These are phyloP conservation scores for Coemansia sp. DNA, from an alignment of 371 early-diverging fungal genomes.

Conservation along the genomic window DNA sequence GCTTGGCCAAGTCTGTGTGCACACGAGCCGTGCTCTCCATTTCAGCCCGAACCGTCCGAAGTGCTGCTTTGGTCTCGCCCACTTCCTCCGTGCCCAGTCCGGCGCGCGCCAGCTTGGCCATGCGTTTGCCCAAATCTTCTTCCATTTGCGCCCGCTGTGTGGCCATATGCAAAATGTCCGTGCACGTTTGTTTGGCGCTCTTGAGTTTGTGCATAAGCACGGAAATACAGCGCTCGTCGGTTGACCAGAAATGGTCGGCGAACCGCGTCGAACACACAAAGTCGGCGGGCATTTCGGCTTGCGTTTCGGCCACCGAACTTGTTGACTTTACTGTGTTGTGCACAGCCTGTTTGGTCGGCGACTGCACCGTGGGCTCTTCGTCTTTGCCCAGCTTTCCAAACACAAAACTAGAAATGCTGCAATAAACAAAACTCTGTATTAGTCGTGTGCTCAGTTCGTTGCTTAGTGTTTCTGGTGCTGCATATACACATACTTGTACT, in stretches of 20 bases:
- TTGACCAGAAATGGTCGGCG: slow-evolving; percentile 51
- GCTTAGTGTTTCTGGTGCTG: not conserved
- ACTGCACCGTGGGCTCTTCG: not conserved
- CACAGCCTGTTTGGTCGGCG: not conserved
- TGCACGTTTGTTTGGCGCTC: slow-evolving; percentile 80
- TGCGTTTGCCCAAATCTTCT: slow-evolving; percentile 82
- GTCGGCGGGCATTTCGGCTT: slow-evolving; percentile 24
- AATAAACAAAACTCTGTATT: not conserved
- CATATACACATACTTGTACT: slow-evolving; percentile 25
- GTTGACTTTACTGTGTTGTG: slow-evolving; percentile 20
- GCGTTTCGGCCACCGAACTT: slow-evolving; percentile 17
- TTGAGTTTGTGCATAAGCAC: slow-evolving; percentile 79
- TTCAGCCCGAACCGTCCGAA: slow-evolving; percentile 74
- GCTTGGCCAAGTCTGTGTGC: slow-evolving; percentile 75
- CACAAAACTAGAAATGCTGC: slow-evolving; percentile 37
- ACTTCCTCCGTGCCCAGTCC: slow-evolving; percentile 83
- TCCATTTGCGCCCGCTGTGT: slow-evolving; percentile 72
- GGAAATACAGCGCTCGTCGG: slow-evolving; percentile 83
- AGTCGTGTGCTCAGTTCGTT: not conserved
- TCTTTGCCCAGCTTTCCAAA: slow-evolving; percentile 45
- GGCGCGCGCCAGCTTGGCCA: slow-evolving; percentile 73
- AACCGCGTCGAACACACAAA: slow-evolving; percentile 41
- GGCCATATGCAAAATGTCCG: slow-evolving; percentile 68
- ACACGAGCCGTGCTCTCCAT: slow-evolving; percentile 75
- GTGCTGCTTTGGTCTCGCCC: slow-evolving; percentile 66